phyloP scores from a whole-genome alignment of 768 basidiomycete species.

The Dentipellis fragilis region DNA sequence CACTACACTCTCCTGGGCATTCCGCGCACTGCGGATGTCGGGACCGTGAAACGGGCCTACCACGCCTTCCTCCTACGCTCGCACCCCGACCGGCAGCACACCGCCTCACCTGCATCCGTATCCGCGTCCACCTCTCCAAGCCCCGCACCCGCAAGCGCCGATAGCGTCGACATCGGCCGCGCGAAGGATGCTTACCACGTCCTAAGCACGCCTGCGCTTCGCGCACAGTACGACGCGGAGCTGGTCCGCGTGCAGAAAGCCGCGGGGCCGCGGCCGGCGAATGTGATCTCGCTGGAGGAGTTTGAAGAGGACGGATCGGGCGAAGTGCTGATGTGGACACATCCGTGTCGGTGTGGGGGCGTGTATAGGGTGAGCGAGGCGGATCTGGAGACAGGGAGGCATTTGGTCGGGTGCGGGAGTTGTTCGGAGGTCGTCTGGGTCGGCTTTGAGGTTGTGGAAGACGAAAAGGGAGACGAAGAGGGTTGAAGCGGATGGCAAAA shows the following conservation, averaged over 20 bases:
- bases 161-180: slow-evolving; percentile 30
- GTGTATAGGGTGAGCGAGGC: slow-evolving; percentile 43
- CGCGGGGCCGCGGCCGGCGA: slow-evolving; percentile 54
- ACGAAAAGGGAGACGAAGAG: neutral
- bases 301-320: slow-evolving; percentile 34
- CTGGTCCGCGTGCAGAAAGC: slow-evolving; percentile 5
- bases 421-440: slow-evolving; percentile 83
- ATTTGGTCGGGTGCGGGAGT: slow-evolving; percentile 60
- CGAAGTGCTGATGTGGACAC: slow-evolving; percentile 48
- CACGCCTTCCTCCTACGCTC: slow-evolving; percentile 50
- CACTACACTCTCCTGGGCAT: slow-evolving; percentile 55
- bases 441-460: slow-evolving; percentile 57
- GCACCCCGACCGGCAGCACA: slow-evolving; percentile 52
- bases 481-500: too few species aligned
- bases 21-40: slow-evolving; percentile 33
- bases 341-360: slow-evolving; percentile 70
- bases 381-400: slow-evolving; percentile 61
- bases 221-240: slow-evolving; percentile 40
- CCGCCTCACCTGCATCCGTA: neutral
- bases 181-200: slow-evolving; percentile 61
- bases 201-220: slow-evolving; percentile 39
- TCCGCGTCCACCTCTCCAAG: neutral
- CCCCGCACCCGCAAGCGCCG: neutral
- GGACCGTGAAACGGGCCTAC: slow-evolving; percentile 62
- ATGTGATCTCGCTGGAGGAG: slow-evolving; percentile 70